These are phyloP conservation scores for Neocucurbitaria cava DNA, from an alignment of 2,329 filamentous ascomycete species.

Conservation along the genomic window DNA sequence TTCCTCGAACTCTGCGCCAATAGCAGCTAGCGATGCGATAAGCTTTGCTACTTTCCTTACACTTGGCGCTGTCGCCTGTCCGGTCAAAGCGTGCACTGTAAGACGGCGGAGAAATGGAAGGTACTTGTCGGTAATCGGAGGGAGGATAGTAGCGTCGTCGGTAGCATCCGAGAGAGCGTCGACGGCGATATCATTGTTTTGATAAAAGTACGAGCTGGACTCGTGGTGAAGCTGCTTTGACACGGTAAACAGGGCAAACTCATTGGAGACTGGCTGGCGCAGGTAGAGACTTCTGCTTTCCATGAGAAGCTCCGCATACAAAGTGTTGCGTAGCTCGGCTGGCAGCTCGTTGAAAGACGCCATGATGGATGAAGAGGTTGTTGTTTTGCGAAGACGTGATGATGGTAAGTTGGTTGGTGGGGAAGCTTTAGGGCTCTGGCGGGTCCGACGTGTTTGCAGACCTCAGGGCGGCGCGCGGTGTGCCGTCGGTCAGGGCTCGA, in stretches of 20 bases:
- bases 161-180: not conserved
- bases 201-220: conserved; percentile 31
- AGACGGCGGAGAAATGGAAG: conserved; percentile 24
- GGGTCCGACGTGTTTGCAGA: not conserved
- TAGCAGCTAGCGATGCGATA: conserved; percentile 14
- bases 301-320: conserved; percentile 20
- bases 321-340: conserved; percentile 25
- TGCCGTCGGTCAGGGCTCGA: not conserved
- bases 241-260: conserved; percentile 18
- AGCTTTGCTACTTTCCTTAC: conserved; percentile 13
- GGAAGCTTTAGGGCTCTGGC: not conserved
- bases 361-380: conserved; percentile 9
- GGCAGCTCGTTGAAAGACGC: conserved; percentile 16
- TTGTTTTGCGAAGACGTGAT: not conserved
- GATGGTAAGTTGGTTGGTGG: not conserved
- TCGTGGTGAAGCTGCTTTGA: conserved; percentile 26
- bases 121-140: conserved; percentile 25
- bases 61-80: not conserved
- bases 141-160: conserved; percentile 16
- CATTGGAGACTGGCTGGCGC: not conserved
- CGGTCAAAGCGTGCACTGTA: conserved; percentile 7
- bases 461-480: not conserved
- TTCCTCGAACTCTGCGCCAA: conserved; percentile 19
- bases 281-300: not conserved
- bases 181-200: conserved; percentile 17